Evolutionary conservation across 495 filamentous ascomycete genomes (phyloP), one percentile per base, ranked within the genome.

Genomic region (Chaetomium tenue): DNA sequence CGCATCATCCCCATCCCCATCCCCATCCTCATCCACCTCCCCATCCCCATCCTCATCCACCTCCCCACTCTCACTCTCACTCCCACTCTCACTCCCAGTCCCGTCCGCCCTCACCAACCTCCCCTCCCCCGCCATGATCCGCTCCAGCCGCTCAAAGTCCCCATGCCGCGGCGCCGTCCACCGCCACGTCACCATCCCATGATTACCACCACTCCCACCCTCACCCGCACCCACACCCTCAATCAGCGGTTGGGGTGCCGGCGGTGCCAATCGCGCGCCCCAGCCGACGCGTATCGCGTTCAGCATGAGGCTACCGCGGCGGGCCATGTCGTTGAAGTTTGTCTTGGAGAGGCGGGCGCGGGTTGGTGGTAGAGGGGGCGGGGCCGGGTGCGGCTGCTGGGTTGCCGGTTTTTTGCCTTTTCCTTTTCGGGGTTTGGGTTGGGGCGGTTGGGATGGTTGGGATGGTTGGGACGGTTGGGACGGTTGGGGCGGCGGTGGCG

Each of bases 161-260:
- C 6, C 15, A 48, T 48, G 30, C 25, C 57, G 57, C 40, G 57
- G 57, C 7, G 6, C 5, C 40, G 26, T 33, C 57, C 57, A 59
- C 42, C 57, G 42, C 15, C 47, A 48, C 23, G 5, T 7, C 57
- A 44, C n/a, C 54, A 22, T 18, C 5, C 26, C 52, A 23, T n/a
- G n/a, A n/a, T 18, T 26, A 33, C 13, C 18, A 13, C 9, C n/a
- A 28, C 3, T n/a, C 20, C 33, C 33, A 37, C 8, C 33, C 5
- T 8, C 33, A 37, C 6, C 33, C 5, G 1, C 33, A 11, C 33
- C 33, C 33, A n/a, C 33, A 6, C 33, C 33, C 33, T 37, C n/a
- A n/a, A n/a, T n/a, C 28, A 6, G 28, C 28, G 28, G 33, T 8
- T 3, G 33, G 1, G 33, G 33, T 8, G 33, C 5, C 8, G 46